Percentiles rank a stretch among this genome's conserved stretches.
phyloP scores from a whole-genome alignment of 805 yeast species.

The Zygoascus biomembranicola region DNA sequence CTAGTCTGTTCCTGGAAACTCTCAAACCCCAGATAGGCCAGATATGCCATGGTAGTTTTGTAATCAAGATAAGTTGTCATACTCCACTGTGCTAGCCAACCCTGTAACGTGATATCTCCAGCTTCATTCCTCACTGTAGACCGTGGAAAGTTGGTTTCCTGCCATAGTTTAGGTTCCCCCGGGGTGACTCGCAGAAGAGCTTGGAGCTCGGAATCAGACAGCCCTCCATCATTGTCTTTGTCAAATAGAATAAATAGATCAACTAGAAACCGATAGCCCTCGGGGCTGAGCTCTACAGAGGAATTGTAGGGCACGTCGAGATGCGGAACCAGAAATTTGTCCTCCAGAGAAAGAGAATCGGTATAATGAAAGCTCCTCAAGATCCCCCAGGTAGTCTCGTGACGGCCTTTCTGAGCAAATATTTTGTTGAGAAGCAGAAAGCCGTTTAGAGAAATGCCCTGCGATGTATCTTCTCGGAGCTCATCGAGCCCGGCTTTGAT shows the following conservation, averaged over 20 bases:
- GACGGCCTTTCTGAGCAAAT: conserved; percentile 86
- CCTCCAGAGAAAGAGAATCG: conserved; percentile 78
- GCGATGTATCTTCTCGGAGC: background rate
- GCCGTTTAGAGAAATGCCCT: conserved; percentile 64
- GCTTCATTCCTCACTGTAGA: conserved; percentile 85
- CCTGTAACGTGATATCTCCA: conserved; percentile 87
- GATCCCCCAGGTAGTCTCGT: conserved; percentile 96
- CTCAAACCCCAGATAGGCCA: conserved; percentile 87
- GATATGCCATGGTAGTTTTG: conserved; percentile 74
- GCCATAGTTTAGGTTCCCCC: conserved; percentile 85
- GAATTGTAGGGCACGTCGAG: conserved; percentile 16
- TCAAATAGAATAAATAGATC: conserved; percentile 84
- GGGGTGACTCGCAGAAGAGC: conserved; percentile 83
- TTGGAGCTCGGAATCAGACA: conserved; percentile 62
- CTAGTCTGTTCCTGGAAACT: conserved; percentile 14
- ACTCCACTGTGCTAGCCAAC: conserved; percentile 99
- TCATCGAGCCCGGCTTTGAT: conserved; percentile 29
- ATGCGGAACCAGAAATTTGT: conserved; percentile 66
- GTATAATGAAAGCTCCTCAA: conserved; percentile 83
- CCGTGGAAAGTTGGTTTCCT: conserved; percentile 72
- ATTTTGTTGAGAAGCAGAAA: conserved; percentile 69
- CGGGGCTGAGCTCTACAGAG: conserved; percentile 77
- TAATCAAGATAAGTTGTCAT: conserved; percentile 87
- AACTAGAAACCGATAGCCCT: conserved; percentile 85
- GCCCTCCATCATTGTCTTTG: conserved; percentile 93